Evolutionary conservation across 352 stramenopile species (phyloP), one percentile per base, ranked within the genome.

Genomic region (Phytophthora hybrid): DNA sequence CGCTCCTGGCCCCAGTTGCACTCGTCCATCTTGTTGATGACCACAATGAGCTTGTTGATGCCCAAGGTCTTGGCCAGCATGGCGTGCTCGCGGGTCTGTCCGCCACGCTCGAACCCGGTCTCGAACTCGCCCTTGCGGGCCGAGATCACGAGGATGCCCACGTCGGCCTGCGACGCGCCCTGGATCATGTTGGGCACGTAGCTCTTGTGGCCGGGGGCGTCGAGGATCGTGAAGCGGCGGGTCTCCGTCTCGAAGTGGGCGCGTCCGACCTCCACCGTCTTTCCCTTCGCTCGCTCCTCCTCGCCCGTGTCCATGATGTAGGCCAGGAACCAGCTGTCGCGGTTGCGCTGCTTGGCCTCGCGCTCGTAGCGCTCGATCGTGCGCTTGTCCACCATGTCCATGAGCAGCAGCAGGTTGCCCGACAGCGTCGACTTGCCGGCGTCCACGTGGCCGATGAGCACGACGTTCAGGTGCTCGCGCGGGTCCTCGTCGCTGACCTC

Each of bases 21-120:
- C 63, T 99, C 98, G 83, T 99, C 98, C 98, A 99, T 99, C 89
- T 99, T 99, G 83, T 99, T 99, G 77, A 99, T 98, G 16, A 98
- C 98, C 39, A 99, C 97, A 66, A 99, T 86, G 41, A 99, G 90
- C 84, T 99, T 98, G 62, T 97, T 97, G 29, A 99, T 98, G 26
- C 98, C 98, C 47, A 99, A 87, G 39, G 98, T 99, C 89, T 99
- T 99, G 60, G 97, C 97, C 18, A 99, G 85, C 88, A 99, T 97
- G 16, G 98, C 98, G 84, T 99, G 98, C 88, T 99, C 98, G 69
- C 98, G 88, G 21, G 97, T 99, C 86, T 99, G 98, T 59, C 98
- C 98, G 72, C 96, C 97, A 63, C 97, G 94, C 69, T 99, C 98
- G 73, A 99, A 99, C 59, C 98, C 98, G 26, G 98, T 97, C 81